Conservation (phyloP, 169 alveolate species). For the Cytauxzoon felis region DNA sequence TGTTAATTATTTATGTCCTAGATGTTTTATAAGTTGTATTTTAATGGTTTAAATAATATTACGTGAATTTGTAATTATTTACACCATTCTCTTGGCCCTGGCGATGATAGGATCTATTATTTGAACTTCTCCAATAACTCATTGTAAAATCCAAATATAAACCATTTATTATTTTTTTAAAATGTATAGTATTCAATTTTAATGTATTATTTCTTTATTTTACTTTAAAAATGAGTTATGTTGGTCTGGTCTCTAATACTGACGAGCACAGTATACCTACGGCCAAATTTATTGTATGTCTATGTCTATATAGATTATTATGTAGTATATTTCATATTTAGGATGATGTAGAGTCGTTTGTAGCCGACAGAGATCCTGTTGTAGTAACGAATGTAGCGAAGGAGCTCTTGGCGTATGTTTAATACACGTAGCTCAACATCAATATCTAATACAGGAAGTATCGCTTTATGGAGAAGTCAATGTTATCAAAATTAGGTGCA, state of each 20-base stretch:
- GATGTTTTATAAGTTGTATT: no score
- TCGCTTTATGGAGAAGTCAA: slow-evolving; percentile 72
- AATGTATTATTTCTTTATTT: background rate
- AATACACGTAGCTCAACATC: background rate
- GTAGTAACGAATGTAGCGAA: slow-evolving; percentile 43
- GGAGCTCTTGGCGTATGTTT: slow-evolving; percentile 60
- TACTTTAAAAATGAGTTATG: slow-evolving; percentile 6
- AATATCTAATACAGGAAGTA: slow-evolving; percentile 53
- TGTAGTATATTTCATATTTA: slow-evolving; percentile 9
- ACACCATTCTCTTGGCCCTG: no score
- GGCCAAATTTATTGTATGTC: slow-evolving; percentile 55
- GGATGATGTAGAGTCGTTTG: slow-evolving; percentile 59
- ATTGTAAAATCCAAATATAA: no score
- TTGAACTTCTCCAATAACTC: no score
- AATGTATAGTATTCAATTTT: no score
- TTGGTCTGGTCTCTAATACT: slow-evolving; percentile 26
- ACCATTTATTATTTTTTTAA: no score
- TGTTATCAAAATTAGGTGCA: slow-evolving; percentile 61
- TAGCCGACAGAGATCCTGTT: slow-evolving; percentile 51
- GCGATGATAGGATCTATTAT: no score
- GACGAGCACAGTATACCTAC: slow-evolving; percentile 36
- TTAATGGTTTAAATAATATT: no score
- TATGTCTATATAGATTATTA: background rate
- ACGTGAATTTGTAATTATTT: no score
- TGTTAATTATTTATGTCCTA: no score